Conservation (phyloP, 164 flowering plant species). For the Echeveria elegans region DNA sequence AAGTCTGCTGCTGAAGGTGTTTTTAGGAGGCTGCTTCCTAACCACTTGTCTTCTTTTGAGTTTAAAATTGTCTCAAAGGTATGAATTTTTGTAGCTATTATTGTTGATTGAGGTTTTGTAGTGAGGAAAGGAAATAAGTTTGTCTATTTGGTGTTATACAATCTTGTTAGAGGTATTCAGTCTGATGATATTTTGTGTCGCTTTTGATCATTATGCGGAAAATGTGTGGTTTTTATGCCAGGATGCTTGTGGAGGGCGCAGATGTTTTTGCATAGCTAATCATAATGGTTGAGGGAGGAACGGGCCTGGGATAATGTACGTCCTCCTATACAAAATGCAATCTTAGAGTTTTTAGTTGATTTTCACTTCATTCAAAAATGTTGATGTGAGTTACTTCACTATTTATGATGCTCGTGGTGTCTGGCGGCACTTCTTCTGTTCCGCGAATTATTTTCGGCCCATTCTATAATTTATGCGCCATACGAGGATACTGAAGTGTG, state of each 20-base stretch:
- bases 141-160: no score
- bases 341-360: no score
- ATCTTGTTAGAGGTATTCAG: no score
- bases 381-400: not conserved
- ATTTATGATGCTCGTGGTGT: not conserved
- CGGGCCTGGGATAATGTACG: slow-evolving; percentile 68
- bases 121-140: no score
- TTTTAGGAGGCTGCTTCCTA: slow-evolving; percentile 58
- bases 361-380: no score
- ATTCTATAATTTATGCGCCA: no score
- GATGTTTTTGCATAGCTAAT: slow-evolving; percentile 72
- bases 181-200: not conserved
- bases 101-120: not conserved
- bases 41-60: slow-evolving; percentile 56
- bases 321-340: slow-evolving; percentile 8
- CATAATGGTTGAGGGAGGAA: slow-evolving; percentile 28
- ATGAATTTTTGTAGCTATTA: not conserved
- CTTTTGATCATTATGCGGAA: no score
- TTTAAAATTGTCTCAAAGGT: slow-evolving; percentile 64
- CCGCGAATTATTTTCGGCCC: no score
- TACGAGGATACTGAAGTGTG: no score
- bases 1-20: slow-evolving; percentile 64
- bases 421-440: not conserved
- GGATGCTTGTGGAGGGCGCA: slow-evolving; percentile 68
- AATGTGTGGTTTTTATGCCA: slow-evolving; percentile 23